Base-by-base conservation (phyloP, 768 basidiomycete species). In the Fistulinella prunicolor region DNA sequence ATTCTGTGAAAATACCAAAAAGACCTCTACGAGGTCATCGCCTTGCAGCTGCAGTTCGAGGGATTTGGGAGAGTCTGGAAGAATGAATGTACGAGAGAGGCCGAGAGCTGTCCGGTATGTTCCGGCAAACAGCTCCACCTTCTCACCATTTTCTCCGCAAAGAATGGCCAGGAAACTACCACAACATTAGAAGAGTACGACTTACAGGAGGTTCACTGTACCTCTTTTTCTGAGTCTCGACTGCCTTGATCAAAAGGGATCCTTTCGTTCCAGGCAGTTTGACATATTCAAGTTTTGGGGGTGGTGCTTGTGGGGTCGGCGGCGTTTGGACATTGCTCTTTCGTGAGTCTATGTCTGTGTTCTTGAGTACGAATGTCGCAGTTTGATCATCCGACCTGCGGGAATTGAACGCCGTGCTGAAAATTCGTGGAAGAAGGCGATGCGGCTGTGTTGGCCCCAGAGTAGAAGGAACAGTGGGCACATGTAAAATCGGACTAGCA, bases 231-330 rank as follows among this genome's bases (percentile, higher is more conserved):
- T 78, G 79, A 5, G 92, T 95, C 68, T 95, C 93, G 2, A 92
- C 89, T 1, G 92, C 83, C 58, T 91, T 91, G 41, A 95, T 79
- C 62, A 89, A 70, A 16, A 93, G 60, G 9, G 92, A 82, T 44
- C 87, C 86, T 63, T 91, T 94, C 4, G 92, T 95, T 21, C 92
- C 87, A 3, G 93, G 92, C 9, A 95, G 77, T 68, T 95, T 95
- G 48, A 94, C 86, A 59, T 92, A 94, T 65, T 94, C 92, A 32
- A 94, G 68, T 64, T 93, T 92, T 1, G 89, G 88, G 9, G 89
- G 84, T 19, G 88, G 83, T 3, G 79, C 69, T 52, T 81, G 83
- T 4, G 74, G 66, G 8, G 74, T 59, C 3, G 67, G 44, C 1
- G 71, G 67, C 9, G 68, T 51, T 14, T 65, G 65, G 12, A 65